Evolutionary conservation across 2,329 filamentous ascomycete species (phyloP).

Genomic region (Xylaria digitata): DNA sequence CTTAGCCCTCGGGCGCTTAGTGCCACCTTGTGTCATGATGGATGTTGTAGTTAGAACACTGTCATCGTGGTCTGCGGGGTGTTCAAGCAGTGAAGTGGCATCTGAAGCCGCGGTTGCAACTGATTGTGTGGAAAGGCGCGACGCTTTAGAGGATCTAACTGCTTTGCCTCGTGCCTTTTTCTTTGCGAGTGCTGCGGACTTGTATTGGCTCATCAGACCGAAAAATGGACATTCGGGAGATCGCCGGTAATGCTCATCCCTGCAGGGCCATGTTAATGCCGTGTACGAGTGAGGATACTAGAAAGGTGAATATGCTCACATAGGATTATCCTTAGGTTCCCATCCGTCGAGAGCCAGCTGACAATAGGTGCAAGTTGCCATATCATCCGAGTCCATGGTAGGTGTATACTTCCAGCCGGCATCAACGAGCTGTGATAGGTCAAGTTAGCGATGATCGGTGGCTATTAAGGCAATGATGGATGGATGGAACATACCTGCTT

Average conservation of each 20-base stretch:
- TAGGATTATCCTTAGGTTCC: slow-evolving; percentile 91
- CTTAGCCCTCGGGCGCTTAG: slow-evolving; percentile 63
- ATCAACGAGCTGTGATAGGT: slow-evolving; percentile 76
- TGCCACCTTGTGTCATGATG: slow-evolving; percentile 66
- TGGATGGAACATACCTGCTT: slow-evolving; percentile 73
- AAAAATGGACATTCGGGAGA: slow-evolving; percentile 88
- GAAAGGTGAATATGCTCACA: slow-evolving; percentile 63
- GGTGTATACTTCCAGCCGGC: slow-evolving; percentile 96
- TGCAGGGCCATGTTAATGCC: slow-evolving; percentile 51
- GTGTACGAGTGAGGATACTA: neutral
- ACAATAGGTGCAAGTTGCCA: slow-evolving; percentile 92
- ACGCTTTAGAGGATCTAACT: slow-evolving; percentile 73
- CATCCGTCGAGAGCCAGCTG: slow-evolving; percentile 90
- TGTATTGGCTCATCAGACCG: slow-evolving; percentile 69
- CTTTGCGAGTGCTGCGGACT: slow-evolving; percentile 60
- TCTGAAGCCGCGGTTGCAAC: slow-evolving; percentile 64
- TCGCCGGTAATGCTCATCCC: slow-evolving; percentile 86
- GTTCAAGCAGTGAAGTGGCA: slow-evolving; percentile 59
- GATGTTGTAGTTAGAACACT: slow-evolving; percentile 70
- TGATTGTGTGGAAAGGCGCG: slow-evolving; percentile 72
- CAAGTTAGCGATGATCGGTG: slow-evolving; percentile 13
- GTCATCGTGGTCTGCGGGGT: slow-evolving; percentile 64
- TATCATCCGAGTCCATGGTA: slow-evolving; percentile 83
- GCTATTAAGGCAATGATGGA: neutral
- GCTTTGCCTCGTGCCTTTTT: slow-evolving; percentile 65